Evolutionary conservation across 2,329 filamentous ascomycete genomes (phyloP).

Genomic region (Stagonosporopsis cucurbitacearum): DNA sequence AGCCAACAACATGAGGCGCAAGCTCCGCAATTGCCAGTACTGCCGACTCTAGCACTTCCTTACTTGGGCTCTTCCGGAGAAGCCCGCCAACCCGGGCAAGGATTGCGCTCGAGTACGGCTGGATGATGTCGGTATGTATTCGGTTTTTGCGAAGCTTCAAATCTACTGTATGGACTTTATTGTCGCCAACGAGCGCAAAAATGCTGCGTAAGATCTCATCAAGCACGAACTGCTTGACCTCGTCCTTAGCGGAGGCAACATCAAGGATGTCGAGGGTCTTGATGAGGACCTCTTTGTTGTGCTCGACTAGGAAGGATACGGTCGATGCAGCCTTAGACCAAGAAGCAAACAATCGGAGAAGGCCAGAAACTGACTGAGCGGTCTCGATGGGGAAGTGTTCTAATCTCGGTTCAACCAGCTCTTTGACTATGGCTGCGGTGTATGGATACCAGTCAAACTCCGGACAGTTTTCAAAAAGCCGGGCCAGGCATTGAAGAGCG

Average conservation of each 20-base stretch:
- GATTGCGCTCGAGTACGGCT: constrained; percentile 72
- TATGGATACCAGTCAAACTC: constrained; percentile 76
- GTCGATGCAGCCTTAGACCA: constrained; percentile 75
- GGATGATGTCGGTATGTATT: constrained; percentile 55
- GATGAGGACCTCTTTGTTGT: constrained; percentile 66
- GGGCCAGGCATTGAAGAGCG: constrained; percentile 81
- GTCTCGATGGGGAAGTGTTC: constrained; percentile 83
- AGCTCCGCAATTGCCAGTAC: constrained; percentile 77
- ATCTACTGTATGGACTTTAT: constrained; percentile 43
- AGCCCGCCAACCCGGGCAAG: constrained; percentile 61
- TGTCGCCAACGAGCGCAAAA: constrained; percentile 24
- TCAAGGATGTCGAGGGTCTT: constrained; percentile 76
- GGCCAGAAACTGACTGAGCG: constrained; percentile 84
- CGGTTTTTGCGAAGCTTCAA: constrained; percentile 62
- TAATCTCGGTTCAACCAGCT: constrained; percentile 78
- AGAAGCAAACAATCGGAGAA: constrained; percentile 79
- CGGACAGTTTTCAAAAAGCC: constrained; percentile 76
- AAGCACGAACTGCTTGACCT: constrained; percentile 83
- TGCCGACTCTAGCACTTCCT: constrained; percentile 77
- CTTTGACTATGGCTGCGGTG: constrained; percentile 71
- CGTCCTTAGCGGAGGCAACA: constrained; percentile 77
- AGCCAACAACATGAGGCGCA: constrained; percentile 58
- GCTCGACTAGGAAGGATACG: constrained; percentile 71
- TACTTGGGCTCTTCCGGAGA: constrained; percentile 67
- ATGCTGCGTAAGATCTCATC: constrained; percentile 69